A percentile compares a stretch with the other conserved stretches of the same genome.
These are phyloP conservation scores for Phlegmacium glaucopus DNA, from an alignment of 768 basidiomycete species.

Conservation along the genomic window DNA sequence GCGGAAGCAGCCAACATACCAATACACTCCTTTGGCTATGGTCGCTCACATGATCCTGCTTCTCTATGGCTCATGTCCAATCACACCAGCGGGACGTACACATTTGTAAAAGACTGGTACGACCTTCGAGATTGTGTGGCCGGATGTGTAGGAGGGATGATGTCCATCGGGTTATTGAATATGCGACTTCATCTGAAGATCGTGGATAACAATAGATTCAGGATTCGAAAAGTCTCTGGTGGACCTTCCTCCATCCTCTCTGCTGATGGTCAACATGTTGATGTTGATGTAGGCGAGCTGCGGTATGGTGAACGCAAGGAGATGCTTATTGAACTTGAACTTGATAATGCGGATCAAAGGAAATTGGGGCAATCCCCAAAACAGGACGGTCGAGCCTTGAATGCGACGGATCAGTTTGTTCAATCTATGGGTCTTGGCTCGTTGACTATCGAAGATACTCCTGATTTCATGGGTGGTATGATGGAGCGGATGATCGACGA, in stretches of 20 bases:
- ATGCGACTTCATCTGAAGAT: constrained; percentile 97
- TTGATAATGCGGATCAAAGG: constrained; percentile 71
- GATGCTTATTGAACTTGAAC: constrained; percentile 94
- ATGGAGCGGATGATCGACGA: constrained; percentile 98
- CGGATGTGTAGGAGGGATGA: constrained; percentile 94
- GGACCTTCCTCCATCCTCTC: constrained; percentile 84
- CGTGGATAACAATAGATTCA: constrained; percentile 86
- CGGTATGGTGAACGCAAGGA: constrained; percentile 97
- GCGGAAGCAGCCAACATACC: constrained; percentile 96
- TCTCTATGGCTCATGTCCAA: constrained; percentile 99
- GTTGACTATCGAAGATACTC: constrained; percentile 65
- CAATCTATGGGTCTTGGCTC: constrained; percentile 81
- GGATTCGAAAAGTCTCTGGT: constrained; percentile 92
- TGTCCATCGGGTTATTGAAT: constrained; percentile 88
- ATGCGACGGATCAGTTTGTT: constrained; percentile 88
- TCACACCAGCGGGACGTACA: constrained; percentile 96
- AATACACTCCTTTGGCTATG: constrained; percentile 96
- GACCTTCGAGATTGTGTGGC: constrained; percentile 90
- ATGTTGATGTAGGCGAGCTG: constrained; percentile 92
- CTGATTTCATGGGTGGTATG: constrained; percentile 84
- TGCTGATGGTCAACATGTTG: constrained; percentile 91
- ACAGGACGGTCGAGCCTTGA: constrained; percentile 41
- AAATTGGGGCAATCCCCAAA: constrained; percentile 27
- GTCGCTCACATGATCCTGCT: constrained; percentile 94
- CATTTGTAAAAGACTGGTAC: constrained; percentile 98